Conservation (phyloP, 179 eudicot species). For the Silene coronaria region DNA sequence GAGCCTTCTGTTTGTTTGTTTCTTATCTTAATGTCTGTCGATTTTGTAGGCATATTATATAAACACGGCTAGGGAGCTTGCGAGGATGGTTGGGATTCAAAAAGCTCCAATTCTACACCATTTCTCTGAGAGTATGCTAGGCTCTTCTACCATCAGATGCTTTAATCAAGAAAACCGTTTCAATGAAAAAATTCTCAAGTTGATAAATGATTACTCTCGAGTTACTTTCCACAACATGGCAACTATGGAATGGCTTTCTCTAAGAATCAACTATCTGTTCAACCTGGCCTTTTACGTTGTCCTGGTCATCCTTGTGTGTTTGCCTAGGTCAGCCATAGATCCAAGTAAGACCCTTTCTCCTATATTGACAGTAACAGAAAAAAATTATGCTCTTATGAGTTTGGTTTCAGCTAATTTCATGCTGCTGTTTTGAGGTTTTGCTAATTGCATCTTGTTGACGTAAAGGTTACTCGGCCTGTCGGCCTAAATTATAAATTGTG, state of each 20-base stretch:
- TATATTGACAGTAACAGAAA: too few relatives aligned
- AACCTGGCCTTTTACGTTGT: conserved; percentile 71
- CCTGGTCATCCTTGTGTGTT: conserved; percentile 57
- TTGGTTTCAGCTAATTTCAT: too few relatives aligned
- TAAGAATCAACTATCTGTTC: conserved; percentile 70
- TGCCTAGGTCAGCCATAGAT: conserved; percentile 69
- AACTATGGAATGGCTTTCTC: conserved; percentile 88
- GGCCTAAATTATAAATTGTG: too few relatives aligned
- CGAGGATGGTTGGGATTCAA: conserved; percentile 70
- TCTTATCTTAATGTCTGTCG: too few relatives aligned
- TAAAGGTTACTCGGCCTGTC: too few relatives aligned
- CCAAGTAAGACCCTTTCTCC: conserved; percentile 77
- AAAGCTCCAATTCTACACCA: conserved; percentile 84
- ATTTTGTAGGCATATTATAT: too few relatives aligned
- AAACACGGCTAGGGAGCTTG: conserved; percentile 70
- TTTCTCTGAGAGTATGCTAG: conserved; percentile 65
- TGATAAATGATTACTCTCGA: conserved; percentile 68
- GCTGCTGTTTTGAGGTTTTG: too few relatives aligned
- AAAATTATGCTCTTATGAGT: too few relatives aligned
- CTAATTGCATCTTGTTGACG: too few relatives aligned
- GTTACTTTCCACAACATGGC: conserved; percentile 77
- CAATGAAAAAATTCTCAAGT: conserved; percentile 32
- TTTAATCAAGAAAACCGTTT: conserved; percentile 71
- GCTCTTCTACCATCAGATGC: conserved; percentile 68
- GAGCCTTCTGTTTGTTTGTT: too few relatives aligned